Conservation (phyloP, 2,329 filamentous ascomycete genomes). For the Fusarium concolor region DNA sequence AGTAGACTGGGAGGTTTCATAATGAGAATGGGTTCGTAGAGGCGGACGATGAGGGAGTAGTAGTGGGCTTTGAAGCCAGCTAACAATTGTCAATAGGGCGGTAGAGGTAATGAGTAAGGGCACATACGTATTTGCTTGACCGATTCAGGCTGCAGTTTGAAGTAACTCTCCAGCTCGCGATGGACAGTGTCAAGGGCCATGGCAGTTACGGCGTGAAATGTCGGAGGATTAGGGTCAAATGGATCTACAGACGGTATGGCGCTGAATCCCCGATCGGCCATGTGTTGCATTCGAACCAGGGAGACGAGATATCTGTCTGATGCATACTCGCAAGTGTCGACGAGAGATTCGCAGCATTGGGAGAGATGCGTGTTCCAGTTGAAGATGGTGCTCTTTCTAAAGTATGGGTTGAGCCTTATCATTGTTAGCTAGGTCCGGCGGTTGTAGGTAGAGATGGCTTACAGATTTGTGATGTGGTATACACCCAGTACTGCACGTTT, state of each 20-base stretch:
- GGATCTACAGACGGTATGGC: constrained; percentile 38
- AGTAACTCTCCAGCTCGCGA: constrained; percentile 50
- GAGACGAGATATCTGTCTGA: constrained; percentile 51
- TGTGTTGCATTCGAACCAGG: constrained; percentile 50
- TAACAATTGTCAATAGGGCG: constrained; percentile 15
- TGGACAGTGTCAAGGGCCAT: constrained; percentile 52
- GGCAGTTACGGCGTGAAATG: constrained; percentile 45
- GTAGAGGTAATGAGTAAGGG: fast-evolving
- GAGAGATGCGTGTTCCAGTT: constrained; percentile 50
- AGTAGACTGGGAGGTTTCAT: constrained; percentile 39
- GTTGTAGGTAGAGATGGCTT: neutral
- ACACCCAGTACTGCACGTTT: constrained; percentile 56
- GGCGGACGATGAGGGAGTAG: constrained; percentile 48
- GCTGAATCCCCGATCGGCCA: constrained; percentile 48
- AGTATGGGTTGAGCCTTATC: constrained; percentile 30
- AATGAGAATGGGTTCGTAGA: constrained; percentile 54
- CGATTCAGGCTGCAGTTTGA: constrained; percentile 33
- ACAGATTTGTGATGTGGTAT: constrained; percentile 55
- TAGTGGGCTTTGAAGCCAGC: constrained; percentile 53
- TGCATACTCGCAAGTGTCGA: constrained; percentile 45
- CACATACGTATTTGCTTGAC: constrained; percentile 40
- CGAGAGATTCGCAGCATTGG: constrained; percentile 50
- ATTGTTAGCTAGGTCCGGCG: neutral
- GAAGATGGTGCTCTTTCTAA: constrained; percentile 50
- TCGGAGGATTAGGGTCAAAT: constrained; percentile 35